Evolutionary conservation across 345 rosid species (phyloP).

Genomic region (Hevea brasiliensis): DNA sequence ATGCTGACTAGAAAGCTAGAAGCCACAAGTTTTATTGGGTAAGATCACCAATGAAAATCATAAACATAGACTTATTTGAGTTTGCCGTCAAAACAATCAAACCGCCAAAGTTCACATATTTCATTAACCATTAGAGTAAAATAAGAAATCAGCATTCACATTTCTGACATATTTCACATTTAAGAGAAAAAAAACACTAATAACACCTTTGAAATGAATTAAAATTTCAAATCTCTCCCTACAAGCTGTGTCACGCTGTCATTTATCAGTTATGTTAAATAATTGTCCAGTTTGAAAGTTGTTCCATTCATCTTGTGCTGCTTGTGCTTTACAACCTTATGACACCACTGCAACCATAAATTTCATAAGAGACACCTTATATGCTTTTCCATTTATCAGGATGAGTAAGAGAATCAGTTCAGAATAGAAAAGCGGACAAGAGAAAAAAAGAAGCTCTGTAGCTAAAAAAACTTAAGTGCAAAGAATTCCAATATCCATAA

Average conservation of each 20-base stretch:
- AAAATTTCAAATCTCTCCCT: neutral
- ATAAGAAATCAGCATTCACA: neutral
- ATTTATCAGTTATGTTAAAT: neutral
- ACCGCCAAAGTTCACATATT: neutral
- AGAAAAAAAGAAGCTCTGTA: neutral
- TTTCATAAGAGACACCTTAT: neutral
- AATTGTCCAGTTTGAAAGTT: neutral
- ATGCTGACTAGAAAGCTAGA: neutral
- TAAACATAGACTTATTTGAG: neutral
- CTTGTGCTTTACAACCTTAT: neutral
- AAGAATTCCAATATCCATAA: no score
- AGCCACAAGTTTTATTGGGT: neutral
- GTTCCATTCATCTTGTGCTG: neutral
- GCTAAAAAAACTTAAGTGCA: neutral
- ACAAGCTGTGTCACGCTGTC: neutral
- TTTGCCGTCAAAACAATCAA: no score
- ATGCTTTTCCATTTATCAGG: neutral
- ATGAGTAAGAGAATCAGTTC: no score
- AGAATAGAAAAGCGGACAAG: neutral
- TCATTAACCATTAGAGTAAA: neutral
- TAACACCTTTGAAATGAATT: neutral
- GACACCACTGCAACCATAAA: neutral
- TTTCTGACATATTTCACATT: neutral
- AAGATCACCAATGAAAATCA: neutral
- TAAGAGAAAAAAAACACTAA: neutral